Evolutionary conservation across 306 rosid species (phyloP).

Genomic region (Sicyos edulis): DNA sequence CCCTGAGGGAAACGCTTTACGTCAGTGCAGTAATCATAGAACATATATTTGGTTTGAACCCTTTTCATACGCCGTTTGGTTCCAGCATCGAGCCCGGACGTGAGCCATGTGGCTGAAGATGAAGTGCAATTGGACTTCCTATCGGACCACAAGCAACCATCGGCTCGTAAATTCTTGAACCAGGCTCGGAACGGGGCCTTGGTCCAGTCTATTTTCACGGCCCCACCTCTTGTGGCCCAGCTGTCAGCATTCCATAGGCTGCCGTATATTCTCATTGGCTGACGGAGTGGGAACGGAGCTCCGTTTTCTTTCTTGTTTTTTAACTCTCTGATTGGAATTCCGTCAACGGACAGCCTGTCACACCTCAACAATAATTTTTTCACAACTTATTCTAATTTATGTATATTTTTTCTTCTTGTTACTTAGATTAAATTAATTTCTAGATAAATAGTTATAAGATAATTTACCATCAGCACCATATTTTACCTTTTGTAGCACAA

Average conservation of each 20-base stretch:
- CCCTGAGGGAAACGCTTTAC: conserved; percentile 32
- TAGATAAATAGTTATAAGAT: too few species aligned
- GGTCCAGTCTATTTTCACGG: conserved; percentile 32
- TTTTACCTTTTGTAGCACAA: too few species aligned
- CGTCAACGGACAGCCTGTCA: neutral
- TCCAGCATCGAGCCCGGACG: conserved; percentile 19
- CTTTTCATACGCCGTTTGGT: neutral
- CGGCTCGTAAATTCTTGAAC: neutral
- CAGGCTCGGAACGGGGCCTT: conserved; percentile 21
- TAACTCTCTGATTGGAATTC: conserved; percentile 10
- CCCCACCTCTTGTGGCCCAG: conserved; percentile 37
- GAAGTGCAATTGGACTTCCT: conserved; percentile 15
- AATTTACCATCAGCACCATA: too few species aligned
- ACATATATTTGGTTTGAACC: conserved; percentile 18
- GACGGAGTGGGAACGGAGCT: conserved; percentile 26
- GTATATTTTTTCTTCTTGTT: too few species aligned
- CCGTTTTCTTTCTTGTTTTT: neutral
- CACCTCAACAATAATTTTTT: neutral
- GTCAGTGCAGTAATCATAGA: conserved; percentile 42
- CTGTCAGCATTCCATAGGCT: conserved; percentile 44
- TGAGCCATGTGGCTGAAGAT: neutral
- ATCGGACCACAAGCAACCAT: neutral
- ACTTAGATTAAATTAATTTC: too few species aligned
- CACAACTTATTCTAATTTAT: too few species aligned
- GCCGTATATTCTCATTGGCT: conserved; percentile 34